These are phyloP conservation scores for Hypoxylon trugodes DNA, from an alignment of 495 filamentous ascomycete genomes.

Conservation along the genomic window DNA sequence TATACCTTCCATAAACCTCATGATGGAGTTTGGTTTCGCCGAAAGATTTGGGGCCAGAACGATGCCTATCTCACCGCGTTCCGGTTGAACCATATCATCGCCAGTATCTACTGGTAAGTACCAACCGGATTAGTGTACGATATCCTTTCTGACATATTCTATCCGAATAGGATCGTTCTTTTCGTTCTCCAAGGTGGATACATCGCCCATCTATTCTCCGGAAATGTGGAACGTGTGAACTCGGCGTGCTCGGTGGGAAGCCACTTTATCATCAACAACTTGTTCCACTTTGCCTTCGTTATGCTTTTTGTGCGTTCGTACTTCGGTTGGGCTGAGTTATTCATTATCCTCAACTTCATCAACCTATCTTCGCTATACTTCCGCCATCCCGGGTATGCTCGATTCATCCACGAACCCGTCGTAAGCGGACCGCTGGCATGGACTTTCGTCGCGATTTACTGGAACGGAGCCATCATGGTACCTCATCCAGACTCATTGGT, in stretches of 20 bases:
- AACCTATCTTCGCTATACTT: slow-evolving; percentile 81
- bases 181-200: slow-evolving; percentile 80
- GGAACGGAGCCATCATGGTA: slow-evolving; percentile 84
- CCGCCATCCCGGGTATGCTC: slow-evolving; percentile 71
- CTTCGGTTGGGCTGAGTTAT: slow-evolving; percentile 76
- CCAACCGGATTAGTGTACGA: not conserved
- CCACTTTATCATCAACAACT: slow-evolving; percentile 86
- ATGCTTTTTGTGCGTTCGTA: slow-evolving; percentile 80
- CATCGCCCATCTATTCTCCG: slow-evolving; percentile 76
- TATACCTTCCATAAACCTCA: slow-evolving; percentile 70
- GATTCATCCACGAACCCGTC: slow-evolving; percentile 75
- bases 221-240: slow-evolving; percentile 64
- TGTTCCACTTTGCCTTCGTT: slow-evolving; percentile 79
- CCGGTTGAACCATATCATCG: slow-evolving; percentile 73
- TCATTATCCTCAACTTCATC: slow-evolving; percentile 81
- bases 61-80: slow-evolving; percentile 72
- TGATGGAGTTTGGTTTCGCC: slow-evolving; percentile 63
- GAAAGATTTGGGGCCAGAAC: slow-evolving; percentile 75
- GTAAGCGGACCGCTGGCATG: slow-evolving; percentile 83
- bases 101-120: slow-evolving; percentile 78
- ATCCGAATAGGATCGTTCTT: slow-evolving; percentile 67
- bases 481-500: slow-evolving; percentile 62
- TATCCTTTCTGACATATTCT: slow-evolving; percentile 3
- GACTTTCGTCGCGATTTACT: slow-evolving; percentile 83
- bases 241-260: slow-evolving; percentile 78